phyloP scores from a whole-genome alignment of 495 filamentous ascomycete species.

The Xylaria longipes region DNA sequence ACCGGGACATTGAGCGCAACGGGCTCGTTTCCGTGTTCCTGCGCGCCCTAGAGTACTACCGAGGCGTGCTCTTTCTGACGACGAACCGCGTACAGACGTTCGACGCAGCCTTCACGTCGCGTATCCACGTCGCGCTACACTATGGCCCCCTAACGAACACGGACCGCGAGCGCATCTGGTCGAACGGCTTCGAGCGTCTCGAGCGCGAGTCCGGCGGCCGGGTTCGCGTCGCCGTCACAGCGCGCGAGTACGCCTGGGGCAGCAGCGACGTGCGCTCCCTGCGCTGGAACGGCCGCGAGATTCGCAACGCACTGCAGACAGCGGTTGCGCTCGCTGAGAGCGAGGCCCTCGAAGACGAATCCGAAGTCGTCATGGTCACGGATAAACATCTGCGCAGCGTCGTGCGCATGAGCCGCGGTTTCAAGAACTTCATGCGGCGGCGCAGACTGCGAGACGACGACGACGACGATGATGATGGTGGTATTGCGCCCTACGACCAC shows the following conservation, averaged over 20 bases:
- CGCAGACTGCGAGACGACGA: constrained; percentile 22
- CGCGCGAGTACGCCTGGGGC: constrained; percentile 40
- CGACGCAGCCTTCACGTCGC: constrained; percentile 49
- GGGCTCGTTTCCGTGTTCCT: constrained; percentile 73
- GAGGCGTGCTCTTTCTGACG: constrained; percentile 50
- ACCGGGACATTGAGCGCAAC: constrained; percentile 76
- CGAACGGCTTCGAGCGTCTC: constrained; percentile 49
- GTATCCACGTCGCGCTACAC: constrained; percentile 53
- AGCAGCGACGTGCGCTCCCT: constrained; percentile 38
- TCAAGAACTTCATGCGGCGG: constrained; percentile 42
- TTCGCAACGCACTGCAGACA: constrained; percentile 52
- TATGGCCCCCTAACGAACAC: constrained; percentile 44
- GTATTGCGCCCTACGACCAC: constrained; percentile 24
- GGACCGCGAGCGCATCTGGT: constrained; percentile 48
- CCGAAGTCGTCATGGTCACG: constrained; percentile 37
- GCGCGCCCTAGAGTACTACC: constrained; percentile 51
- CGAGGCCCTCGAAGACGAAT: constrained; percentile 44
- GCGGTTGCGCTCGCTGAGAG: constrained; percentile 52
- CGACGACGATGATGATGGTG: constrained; percentile 25
- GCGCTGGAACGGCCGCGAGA: constrained; percentile 50
- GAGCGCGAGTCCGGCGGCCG: constrained; percentile 44
- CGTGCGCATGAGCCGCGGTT: constrained; percentile 49
- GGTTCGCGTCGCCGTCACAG: constrained; percentile 39
- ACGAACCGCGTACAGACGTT: constrained; percentile 53
- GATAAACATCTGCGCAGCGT: constrained; percentile 47